Evolutionary conservation across 2,329 filamentous ascomycete species (phyloP), one percentile per base, ranked within the genome.

Genomic region (Paecilomyces variotii): DNA sequence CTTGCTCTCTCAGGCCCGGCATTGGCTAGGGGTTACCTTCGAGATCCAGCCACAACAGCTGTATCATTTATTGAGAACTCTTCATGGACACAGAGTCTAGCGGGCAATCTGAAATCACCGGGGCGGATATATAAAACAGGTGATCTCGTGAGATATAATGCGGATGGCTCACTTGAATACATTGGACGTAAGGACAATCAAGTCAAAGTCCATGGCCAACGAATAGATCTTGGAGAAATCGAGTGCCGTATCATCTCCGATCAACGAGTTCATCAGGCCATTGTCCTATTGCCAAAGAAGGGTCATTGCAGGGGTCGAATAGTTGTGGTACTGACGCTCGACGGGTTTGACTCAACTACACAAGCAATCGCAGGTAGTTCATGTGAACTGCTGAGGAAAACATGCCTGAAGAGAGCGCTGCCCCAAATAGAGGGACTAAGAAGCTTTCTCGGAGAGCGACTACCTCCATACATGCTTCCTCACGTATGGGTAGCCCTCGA

Each of bases 181-280:
- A 64, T 86, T 26, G 84, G 85, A 4, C 80, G 87, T 51, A 86
- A 85, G 64, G 86, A 89, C 62, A 80, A 82, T 51, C 86, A 86
- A 67, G 82, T 87, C 60, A 89, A 90, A 68, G 71, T 89, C 11
- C 76, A 80, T 7, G 88, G 88, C 12, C 86, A 84, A 64, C 77
- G 86, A 54, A 83, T 87, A 62, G 88, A 86, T 72, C 78, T 85
- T 53, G 79, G 74, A 53, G 80, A 79, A 65, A 80, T 79, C 25
- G 72, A 75, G 53, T 68, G 71, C 60, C 70, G 72, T n/a, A 63
- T 75, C 9, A 62, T 67, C 32, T 68, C 68, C n/a, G 64, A 71
- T 55, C 11, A 59, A n/a, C 65, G 61, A 4, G 62, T 79, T 11
- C 72, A 68, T 34, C 72, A 78, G 59, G 73, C 71, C 2, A 70